Conservation (phyloP, 2,329 filamentous ascomycete species). For the Fusarium sp. region DNA sequence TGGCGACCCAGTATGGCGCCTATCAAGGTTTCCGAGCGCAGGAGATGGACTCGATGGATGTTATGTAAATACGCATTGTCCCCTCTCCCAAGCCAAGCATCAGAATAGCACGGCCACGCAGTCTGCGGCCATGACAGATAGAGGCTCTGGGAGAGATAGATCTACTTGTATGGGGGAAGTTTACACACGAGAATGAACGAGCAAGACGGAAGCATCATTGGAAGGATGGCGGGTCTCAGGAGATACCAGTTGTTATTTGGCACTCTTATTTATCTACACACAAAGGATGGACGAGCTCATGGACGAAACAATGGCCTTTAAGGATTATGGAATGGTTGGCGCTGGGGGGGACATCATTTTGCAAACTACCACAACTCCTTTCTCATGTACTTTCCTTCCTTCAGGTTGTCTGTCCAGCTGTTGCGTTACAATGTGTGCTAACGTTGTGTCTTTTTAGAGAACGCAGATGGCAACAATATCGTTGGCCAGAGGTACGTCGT, state of each 20-base stretch:
- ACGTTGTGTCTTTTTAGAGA: conserved; percentile 32
- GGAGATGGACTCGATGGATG: conserved; percentile 64
- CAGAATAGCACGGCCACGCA: conserved; percentile 28
- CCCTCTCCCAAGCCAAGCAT: conserved; percentile 17
- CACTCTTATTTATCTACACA: conserved; percentile 24
- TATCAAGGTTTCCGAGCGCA: conserved; percentile 62
- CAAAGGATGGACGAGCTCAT: conserved; percentile 29
- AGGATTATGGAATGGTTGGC: conserved; percentile 30
- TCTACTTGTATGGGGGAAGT: conserved; percentile 12
- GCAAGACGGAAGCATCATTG: neutral
- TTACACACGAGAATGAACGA: neutral
- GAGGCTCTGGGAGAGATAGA: conserved; percentile 12
- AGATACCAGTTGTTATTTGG: conserved; percentile 25
- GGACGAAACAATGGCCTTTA: conserved; percentile 22
- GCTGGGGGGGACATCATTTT: conserved; percentile 35
- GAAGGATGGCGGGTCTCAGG: conserved; percentile 6
- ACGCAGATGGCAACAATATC: conserved; percentile 22
- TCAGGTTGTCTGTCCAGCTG: neutral
- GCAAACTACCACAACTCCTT: conserved; percentile 38
- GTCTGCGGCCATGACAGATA: conserved; percentile 19
- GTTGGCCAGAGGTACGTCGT: conserved; percentile 43
- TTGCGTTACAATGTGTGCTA: conserved; percentile 41
- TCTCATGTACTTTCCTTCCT: conserved; percentile 7
- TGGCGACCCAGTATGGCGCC: conserved; percentile 78
- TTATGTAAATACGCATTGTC: conserved; percentile 50